Evolutionary conservation across 371 early-diverging fungal genomes (phyloP).

Genomic region (Mortierella polycephala): DNA sequence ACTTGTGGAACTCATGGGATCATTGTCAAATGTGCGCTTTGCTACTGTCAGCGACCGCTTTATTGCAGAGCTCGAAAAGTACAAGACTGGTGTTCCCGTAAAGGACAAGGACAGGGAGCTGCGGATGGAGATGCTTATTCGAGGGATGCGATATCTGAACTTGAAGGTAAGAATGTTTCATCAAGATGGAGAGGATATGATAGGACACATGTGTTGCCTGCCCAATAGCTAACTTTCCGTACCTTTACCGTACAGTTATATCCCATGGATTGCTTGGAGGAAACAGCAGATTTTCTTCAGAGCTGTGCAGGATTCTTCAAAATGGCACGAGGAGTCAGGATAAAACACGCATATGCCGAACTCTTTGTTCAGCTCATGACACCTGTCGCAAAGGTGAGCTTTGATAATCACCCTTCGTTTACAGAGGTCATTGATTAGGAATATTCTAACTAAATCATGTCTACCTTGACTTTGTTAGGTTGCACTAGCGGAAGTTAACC

Average conservation of each 20-base stretch:
- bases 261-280: slow-evolving; percentile 92
- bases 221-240: too few relatives aligned
- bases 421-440: too few relatives aligned
- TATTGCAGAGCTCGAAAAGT: slow-evolving; percentile 86
- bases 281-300: slow-evolving; percentile 92
- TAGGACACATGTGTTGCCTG: neutral
- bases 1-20: slow-evolving; percentile 90
- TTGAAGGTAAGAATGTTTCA: slow-evolving; percentile 69
- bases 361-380: slow-evolving; percentile 90
- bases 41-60: slow-evolving; percentile 94
- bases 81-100: slow-evolving; percentile 51
- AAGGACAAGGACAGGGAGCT: slow-evolving; percentile 77
- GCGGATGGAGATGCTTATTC: slow-evolving; percentile 87
- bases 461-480: slow-evolving; percentile 58
- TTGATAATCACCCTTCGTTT: neutral
- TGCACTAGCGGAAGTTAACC: slow-evolving; percentile 94
- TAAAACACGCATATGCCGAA: slow-evolving; percentile 93
- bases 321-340: slow-evolving; percentile 79
- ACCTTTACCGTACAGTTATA: slow-evolving; percentile 68
- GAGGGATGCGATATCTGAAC: slow-evolving; percentile 90
- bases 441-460: neutral
- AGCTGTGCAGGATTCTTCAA: slow-evolving; percentile 90
- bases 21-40: slow-evolving; percentile 88
- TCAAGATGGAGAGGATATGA: neutral
- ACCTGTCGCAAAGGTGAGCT: slow-evolving; percentile 85